Conservation (phyloP, 495 filamentous ascomycete species). For the Lophium mytilinum region DNA sequence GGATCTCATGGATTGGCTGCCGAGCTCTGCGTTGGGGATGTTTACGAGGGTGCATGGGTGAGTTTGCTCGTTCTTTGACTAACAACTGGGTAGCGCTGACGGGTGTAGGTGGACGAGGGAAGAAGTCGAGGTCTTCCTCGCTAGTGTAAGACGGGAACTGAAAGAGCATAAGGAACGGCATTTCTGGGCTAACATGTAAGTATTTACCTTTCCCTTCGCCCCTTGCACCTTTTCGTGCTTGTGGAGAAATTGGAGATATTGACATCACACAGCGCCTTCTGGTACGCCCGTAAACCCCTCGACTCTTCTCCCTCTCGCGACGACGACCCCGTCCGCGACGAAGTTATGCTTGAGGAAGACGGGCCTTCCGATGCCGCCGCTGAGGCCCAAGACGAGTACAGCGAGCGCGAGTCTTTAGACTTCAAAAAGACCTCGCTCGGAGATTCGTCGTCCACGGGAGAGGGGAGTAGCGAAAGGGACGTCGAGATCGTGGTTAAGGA, state of each 20-base stretch:
- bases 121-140: slow-evolving; percentile 30
- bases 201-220: background rate
- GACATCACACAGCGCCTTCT: background rate
- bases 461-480: no score
- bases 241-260: background rate
- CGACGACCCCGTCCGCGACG: background rate
- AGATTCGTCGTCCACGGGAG: no score
- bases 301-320: background rate
- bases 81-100: no score
- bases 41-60: slow-evolving; percentile 24
- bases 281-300: background rate
- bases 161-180: slow-evolving; percentile 23
- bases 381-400: no score
- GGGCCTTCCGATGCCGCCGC: background rate
- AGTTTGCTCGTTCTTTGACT: no score
- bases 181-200: slow-evolving; percentile 19
- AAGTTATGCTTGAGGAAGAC: background rate
- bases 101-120: slow-evolving; percentile 26
- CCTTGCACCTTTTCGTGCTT: background rate
- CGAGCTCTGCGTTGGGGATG: slow-evolving; percentile 9
- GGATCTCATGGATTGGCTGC: slow-evolving; percentile 17
- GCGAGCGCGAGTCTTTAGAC: no score
- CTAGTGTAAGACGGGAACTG: slow-evolving; percentile 23
- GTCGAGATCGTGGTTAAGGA: no score
- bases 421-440: no score